Percentiles rank a stretch among this genome's conserved stretches.
Conservation (phyloP, 306 rosid genomes). For the Fragaria vesca region DNA sequence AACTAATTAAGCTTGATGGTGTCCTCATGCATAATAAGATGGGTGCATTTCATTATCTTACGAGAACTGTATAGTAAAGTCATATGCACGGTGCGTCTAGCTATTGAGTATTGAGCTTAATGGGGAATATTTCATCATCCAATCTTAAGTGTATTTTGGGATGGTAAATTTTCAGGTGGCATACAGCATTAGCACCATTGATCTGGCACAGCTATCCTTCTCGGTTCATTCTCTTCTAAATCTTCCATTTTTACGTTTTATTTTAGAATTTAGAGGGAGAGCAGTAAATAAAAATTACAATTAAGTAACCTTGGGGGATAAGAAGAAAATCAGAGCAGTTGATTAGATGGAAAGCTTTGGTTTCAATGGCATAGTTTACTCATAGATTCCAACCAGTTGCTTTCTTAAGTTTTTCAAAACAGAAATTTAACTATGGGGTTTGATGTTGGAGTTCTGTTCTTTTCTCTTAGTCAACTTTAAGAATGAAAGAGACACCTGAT, state of each 20-base stretch:
- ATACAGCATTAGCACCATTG: no score
- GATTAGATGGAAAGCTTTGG: not conserved
- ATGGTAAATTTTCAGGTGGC: not conserved
- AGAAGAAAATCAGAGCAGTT: not conserved
- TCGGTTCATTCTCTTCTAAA: not conserved
- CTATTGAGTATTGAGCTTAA: no score
- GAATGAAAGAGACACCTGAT: not conserved
- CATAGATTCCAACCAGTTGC: not conserved
- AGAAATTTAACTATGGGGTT: not conserved
- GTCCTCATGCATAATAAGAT: not conserved
- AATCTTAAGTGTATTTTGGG: no score
- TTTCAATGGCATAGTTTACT: not conserved
- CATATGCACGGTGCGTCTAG: no score
- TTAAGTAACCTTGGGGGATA: not conserved
- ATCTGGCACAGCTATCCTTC: no score
- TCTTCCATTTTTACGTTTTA: not conserved
- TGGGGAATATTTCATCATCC: no score
- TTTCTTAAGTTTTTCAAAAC: not conserved
- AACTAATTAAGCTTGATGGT: not conserved
- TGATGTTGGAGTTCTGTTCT: not conserved
- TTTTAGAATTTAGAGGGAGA: not conserved
- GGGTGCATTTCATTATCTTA: not conserved
- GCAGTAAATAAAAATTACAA: not conserved
- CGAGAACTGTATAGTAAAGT: no score
- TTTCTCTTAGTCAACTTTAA: not conserved